Evolutionary conservation across 139 green algal species (phyloP).

Genomic region (Auxenochlorella pyrenoidosa): DNA sequence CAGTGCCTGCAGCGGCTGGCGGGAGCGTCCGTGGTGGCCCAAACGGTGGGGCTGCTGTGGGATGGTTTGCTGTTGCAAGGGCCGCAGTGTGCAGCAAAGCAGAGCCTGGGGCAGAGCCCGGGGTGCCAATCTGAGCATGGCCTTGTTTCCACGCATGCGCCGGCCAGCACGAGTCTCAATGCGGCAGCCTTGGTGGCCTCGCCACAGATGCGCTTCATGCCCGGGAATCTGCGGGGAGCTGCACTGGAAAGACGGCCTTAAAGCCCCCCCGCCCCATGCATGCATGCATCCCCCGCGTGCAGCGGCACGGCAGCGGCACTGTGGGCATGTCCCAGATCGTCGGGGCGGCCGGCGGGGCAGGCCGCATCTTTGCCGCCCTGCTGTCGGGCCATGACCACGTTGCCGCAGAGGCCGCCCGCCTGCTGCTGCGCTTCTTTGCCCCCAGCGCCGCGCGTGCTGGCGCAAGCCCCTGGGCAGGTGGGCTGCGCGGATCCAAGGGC

Average conservation of each 20-base stretch:
- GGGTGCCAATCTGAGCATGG: no score
- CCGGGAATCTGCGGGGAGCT: no score
- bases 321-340: conserved; percentile 36
- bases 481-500: background rate
- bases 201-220: no score
- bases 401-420: conserved; percentile 72
- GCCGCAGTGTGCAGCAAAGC: no score
- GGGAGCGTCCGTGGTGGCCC: background rate
- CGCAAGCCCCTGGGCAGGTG: conserved; percentile 35
- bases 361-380: conserved; percentile 68
- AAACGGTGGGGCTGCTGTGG: background rate
- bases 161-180: no score
- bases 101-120: no score
- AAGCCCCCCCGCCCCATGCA: no score
- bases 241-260: no score
- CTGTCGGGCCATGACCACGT: conserved; percentile 70
- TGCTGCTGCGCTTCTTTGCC: conserved; percentile 80
- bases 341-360: conserved; percentile 22
- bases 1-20: conserved; percentile 80
- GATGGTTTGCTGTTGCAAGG: no score
- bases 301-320: background rate
- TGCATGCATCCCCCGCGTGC: background rate
- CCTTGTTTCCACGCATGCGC: no score
- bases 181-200: no score
- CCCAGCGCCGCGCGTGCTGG: conserved; percentile 63